A percentile compares a stretch with the other conserved stretches of the same genome.
phyloP scores from a whole-genome alignment of 345 rosid genomes.

The Eutrema japonicum region DNA sequence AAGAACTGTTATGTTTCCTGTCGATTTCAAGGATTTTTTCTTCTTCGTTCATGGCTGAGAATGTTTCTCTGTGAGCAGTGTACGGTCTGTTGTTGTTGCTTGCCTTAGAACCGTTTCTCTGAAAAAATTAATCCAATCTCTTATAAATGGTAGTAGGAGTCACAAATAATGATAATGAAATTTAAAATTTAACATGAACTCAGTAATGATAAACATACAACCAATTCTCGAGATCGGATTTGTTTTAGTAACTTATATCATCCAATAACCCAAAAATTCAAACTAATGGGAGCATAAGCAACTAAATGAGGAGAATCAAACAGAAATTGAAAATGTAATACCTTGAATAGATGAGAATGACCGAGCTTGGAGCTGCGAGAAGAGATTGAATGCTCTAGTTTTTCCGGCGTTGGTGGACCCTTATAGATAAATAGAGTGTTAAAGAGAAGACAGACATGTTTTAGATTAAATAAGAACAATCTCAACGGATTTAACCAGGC shows the following conservation, averaged over 20 bases:
- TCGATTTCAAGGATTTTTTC: slow-evolving; percentile 82
- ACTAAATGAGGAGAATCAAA: not conserved
- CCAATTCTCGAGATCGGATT: not conserved
- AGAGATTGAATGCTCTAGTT: slow-evolving; percentile 60
- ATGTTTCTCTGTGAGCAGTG: slow-evolving; percentile 49
- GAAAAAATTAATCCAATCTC: slow-evolving; percentile 29
- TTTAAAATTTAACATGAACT: not conserved
- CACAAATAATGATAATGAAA: slow-evolving; percentile 1
- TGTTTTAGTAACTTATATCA: not conserved
- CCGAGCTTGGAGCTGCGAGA: slow-evolving; percentile 56
- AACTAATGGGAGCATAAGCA: slow-evolving; percentile 10
- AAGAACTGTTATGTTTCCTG: slow-evolving; percentile 50
- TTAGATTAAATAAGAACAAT: not conserved
- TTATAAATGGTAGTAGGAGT: not conserved
- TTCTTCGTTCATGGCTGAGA: slow-evolving; percentile 49
- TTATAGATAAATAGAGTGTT: slow-evolving; percentile 37
- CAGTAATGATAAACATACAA: not conserved
- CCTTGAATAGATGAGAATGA: slow-evolving; percentile 64
- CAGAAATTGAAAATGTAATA: slow-evolving; percentile 16
- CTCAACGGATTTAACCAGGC: slow-evolving; percentile 2
- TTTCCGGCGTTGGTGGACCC: slow-evolving; percentile 93
- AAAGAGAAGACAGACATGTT: not conserved
- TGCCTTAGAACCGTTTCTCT: slow-evolving; percentile 72
- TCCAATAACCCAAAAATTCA: not conserved
- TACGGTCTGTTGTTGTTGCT: slow-evolving; percentile 42